These are phyloP conservation scores for Skeletonema grethae DNA, from an alignment of 108 stramenopile species.

Conservation along the genomic window DNA sequence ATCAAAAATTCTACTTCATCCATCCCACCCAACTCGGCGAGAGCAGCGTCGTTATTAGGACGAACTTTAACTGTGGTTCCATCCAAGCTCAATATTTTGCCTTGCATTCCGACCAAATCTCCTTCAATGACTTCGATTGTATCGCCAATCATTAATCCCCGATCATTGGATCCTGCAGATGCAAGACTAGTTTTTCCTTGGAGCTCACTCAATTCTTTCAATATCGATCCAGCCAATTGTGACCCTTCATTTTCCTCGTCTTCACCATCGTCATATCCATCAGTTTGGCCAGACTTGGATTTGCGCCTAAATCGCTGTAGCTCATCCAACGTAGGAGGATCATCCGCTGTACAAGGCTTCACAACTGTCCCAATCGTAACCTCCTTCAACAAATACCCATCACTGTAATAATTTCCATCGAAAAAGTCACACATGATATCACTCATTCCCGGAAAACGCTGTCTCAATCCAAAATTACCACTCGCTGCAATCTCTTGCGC, in stretches of 20 bases:
- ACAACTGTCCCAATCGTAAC: conserved; percentile 91
- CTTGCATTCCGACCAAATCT: conserved; percentile 92
- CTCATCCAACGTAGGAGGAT: conserved; percentile 94
- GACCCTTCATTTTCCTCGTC: conserved; percentile 86
- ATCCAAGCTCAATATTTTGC: conserved; percentile 89
- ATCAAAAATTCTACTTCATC: conserved; percentile 89
- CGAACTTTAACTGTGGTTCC: conserved; percentile 90
- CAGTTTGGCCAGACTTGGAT: conserved; percentile 54
- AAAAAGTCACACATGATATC: conserved; percentile 86
- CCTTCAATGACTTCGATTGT: conserved; percentile 94
- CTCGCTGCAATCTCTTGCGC: conserved; percentile 76
- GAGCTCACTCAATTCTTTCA: conserved; percentile 85
- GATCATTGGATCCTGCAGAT: conserved; percentile 40
- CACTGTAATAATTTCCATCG: conserved; percentile 89
- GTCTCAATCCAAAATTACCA: conserved; percentile 66
- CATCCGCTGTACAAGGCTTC: conserved; percentile 83
- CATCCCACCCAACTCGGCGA: conserved; percentile 74
- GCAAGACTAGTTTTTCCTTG: conserved; percentile 82
- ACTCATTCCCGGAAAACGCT: conserved; percentile 74
- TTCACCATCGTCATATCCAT: conserved; percentile 66
- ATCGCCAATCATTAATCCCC: conserved; percentile 90
- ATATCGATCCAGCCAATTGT: conserved; percentile 75
- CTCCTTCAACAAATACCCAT: conserved; percentile 95
- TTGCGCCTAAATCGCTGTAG: conserved; percentile 86
- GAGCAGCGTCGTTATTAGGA: conserved; percentile 60